Evolutionary conservation across 148 eudicot genomes (phyloP), one percentile per base, ranked within the genome.

Genomic region (Dianthus caryophyllus): DNA sequence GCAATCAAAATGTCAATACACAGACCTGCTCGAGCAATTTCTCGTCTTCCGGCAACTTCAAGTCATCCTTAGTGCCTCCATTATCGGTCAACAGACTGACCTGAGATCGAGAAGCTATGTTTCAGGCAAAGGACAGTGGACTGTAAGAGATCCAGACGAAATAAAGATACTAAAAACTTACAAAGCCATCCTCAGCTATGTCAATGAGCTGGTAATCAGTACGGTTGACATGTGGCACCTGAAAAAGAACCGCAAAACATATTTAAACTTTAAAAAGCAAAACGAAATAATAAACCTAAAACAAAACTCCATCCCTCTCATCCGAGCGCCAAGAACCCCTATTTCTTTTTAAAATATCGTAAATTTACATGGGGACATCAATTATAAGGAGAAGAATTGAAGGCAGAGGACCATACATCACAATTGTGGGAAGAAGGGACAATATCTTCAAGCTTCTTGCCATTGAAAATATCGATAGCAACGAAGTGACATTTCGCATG

Each of bases 51-150:
- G 96, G 96, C 73, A 89, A 91, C 83, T 72, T 84, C 64, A 89
- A 83, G 70, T 89, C 96, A 83, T 89, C 96, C 80, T 89, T 89
- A 14, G 96, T 89, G 57, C 76, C 74, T 54, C 96, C 96, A 75
- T 64, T 89, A 17, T 89, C 96, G 63, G 90, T 85, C 51, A 89
- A 81, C 75, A 89, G 67, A 73, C 90, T 89, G 67, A 89, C 92
- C 92, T 89, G 53, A 24, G 71, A 29, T 33, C 15, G 29, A 66
- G 4, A 29, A 6, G 9, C 0, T 24, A 53, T 1, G 17, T 9
- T 41, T 54, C 51, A 61, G 27, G 48, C 27, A 63, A 63, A 22
- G 16, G 26, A 63, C 51, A 63, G 5, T 20, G 24, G 36, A 25
- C 0, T 12, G 12, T 13, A n/a, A 63, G 50, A 25, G 13, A n/a